phyloP scores from a whole-genome alignment of 225 moss, liverwort and hornwort genomes.

The Pseudoscleropodium purum region DNA sequence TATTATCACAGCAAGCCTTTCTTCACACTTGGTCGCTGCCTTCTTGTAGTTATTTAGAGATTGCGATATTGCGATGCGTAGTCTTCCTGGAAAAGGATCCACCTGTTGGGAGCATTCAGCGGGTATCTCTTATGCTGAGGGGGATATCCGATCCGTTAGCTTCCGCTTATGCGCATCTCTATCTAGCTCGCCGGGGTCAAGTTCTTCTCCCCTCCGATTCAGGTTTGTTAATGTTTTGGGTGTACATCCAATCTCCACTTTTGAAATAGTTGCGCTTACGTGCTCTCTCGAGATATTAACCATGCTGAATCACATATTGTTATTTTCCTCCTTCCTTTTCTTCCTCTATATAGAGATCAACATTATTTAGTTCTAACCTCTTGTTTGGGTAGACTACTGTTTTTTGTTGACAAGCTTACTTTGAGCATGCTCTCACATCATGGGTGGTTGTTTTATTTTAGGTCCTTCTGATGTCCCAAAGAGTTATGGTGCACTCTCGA shows the following conservation, averaged over 20 bases:
- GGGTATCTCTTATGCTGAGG: conserved; percentile 82
- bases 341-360: neutral
- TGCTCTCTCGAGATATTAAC: neutral
- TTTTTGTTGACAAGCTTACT: neutral
- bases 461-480: conserved; percentile 47
- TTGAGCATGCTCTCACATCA: neutral
- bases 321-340: neutral
- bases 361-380: neutral
- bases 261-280: neutral
- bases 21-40: conserved; percentile 3
- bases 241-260: neutral
- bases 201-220: conserved; percentile 68
- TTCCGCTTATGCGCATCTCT: conserved; percentile 86
- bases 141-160: conserved; percentile 87
- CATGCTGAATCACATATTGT: neutral
- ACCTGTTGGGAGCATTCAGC: conserved; percentile 68
- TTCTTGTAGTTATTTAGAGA: conserved; percentile 81
- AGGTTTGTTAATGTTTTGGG: conserved; percentile 27
- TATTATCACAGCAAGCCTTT: neutral
- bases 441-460: conserved; percentile 4
- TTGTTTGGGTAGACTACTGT: neutral
- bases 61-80: conserved; percentile 84
- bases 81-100: conserved; percentile 75
- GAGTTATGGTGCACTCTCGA: conserved; percentile 47
- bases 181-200: conserved; percentile 76